Evolutionary conservation across 352 stramenopile species (phyloP), one percentile per base, ranked within the genome.

Genomic region (Globisporangium abappressorium): DNA sequence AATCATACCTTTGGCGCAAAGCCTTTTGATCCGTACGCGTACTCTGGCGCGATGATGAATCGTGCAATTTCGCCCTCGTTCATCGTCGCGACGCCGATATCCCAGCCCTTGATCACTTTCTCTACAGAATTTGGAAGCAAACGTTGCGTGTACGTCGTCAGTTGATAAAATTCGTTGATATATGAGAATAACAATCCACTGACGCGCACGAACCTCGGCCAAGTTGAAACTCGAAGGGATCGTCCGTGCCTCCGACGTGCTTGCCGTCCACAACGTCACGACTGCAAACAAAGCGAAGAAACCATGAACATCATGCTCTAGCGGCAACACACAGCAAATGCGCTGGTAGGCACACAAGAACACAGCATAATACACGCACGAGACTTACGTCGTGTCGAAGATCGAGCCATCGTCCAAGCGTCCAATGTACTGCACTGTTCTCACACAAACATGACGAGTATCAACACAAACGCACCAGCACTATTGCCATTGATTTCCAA

Each of bases 61-160:
- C 85, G 87, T 18, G 87, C 80, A 24, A 94, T 63, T 65, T 95
- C 87, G 63, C 87, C 87, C 8, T 86, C 70, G 54, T 72, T 81
- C 87, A 95, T 95, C 11, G 85, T 93, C 14, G 82, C 79, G 8
- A 94, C 84, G 30, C 85, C 87, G 68, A 95, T 90, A 69, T 95
- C 87, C 84, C 87, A 93, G 41, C 87, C 87, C 58, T 90, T 89
- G 66, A 95, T 95, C 30, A 94, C 87, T 70, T 95, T 95, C 60
- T 91, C 83, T 92, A 49, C 36, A 30, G n/a, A 28, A 24, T 26
- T 20, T 55, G 11, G 4, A 36, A 57, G 30, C 18, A 28, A 12
- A 70, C 33, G 24, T 24, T 28, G 28, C 18, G 7, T 18, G 14
- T 8, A 9, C 7, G 12, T 28, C 1, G 28, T 20, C 18, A 43